Evolutionary conservation across 306 rosid species (phyloP).

Genomic region (Biancaea sappan): DNA sequence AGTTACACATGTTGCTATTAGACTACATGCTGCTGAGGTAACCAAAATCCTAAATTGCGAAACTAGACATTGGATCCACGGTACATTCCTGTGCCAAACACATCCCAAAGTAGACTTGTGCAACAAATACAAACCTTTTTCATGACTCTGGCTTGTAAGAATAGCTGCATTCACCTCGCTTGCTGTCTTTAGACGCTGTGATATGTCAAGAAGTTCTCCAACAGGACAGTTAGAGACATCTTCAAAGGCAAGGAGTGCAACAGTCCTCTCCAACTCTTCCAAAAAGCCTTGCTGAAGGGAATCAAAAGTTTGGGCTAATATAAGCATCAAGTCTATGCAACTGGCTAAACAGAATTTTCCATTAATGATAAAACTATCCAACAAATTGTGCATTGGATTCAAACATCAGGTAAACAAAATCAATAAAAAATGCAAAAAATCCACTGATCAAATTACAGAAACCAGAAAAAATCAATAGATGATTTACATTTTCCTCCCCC

Average conservation of each 20-base stretch:
- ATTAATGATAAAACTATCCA: background rate
- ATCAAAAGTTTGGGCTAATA: slow-evolving; percentile 32
- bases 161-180: slow-evolving; percentile 99
- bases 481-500: slow-evolving; percentile 95
- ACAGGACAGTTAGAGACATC: slow-evolving; percentile 94
- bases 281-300: slow-evolving; percentile 82
- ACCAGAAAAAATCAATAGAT: background rate
- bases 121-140: slow-evolving; percentile 71
- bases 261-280: slow-evolving; percentile 96
- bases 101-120: background rate
- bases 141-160: slow-evolving; percentile 94
- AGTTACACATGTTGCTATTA: background rate
- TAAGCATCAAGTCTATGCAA: slow-evolving; percentile 27
- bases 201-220: slow-evolving; percentile 91
- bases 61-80: slow-evolving; percentile 14
- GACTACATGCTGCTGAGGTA: too few relatives aligned
- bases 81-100: background rate
- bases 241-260: slow-evolving; percentile 98
- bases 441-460: background rate
- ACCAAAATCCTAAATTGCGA: slow-evolving; percentile 3
- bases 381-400: slow-evolving; percentile 17
- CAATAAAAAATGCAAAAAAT: slow-evolving; percentile 12
- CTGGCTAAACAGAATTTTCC: slow-evolving; percentile 20
- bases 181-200: slow-evolving; percentile 96
- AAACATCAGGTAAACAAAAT: slow-evolving; percentile 23